Evolutionary conservation across 2,329 filamentous ascomycete genomes (phyloP), one percentile per base, ranked within the genome.

Genomic region (Penicillium sumatraense): DNA sequence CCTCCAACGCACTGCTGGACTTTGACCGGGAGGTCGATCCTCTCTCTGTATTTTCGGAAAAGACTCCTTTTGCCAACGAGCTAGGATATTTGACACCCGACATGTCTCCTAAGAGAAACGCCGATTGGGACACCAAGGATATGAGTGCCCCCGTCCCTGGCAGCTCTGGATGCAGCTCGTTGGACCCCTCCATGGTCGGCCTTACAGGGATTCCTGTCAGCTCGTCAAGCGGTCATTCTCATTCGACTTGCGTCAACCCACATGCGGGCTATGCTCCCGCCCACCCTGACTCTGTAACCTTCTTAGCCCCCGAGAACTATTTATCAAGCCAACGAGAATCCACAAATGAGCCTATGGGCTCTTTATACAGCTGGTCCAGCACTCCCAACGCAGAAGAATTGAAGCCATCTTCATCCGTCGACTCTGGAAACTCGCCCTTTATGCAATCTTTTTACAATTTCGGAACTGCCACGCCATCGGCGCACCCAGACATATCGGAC

Each of bases 351-450:
- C 56, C 58, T n/a, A 26, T 62, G 14, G 52, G 53, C 11, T 66
- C 63, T 49, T 46, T 60, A n/a, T 63, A 56, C 20, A 53, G 60
- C 11, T 66, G 60, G 60, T 64, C 63, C 4, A 59, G 46, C 29
- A 27, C 62, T 4, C 63, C 60, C 7, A 54, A 58, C 18, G 38
- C 53, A 10, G 59, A 61, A 3, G 52, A 57, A 13, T 38, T 59
- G 24, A 50, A 49, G 49, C 48, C 61, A 11, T 31, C 46, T 13
- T 20, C 52, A 3, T 52, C 61, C 2, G 46, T 53, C 10, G 60
- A 58, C 11, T 29, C 52, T 13, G 10, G 49, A 13, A 44, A 40
- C 16, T 49, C 60, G 11, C 53, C 62, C 7, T 63, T 59, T 31
- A 57, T 66, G 35, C 55, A 56, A 44, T 26, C 53, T 4, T 66